Base-by-base conservation (phyloP, 2,329 filamentous ascomycete genomes). In the Microdochium trichocladiopsis region DNA sequence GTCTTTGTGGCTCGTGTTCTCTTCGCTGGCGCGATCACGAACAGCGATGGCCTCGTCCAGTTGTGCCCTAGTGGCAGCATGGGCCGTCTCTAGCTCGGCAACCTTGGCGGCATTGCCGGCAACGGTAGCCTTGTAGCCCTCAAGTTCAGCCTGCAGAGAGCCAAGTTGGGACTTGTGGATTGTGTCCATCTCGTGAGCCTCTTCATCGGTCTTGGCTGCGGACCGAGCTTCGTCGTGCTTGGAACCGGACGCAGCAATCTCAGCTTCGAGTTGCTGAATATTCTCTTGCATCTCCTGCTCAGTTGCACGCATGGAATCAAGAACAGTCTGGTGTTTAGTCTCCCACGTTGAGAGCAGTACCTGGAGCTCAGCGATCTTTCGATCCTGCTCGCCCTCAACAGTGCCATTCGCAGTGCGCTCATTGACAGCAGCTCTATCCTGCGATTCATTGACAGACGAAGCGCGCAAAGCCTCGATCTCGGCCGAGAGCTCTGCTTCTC, bases 111-210 rank as follows among this genome's bases (percentile, higher is more conserved):
- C 75, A 60, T 92, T 89, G 58, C 74, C 78, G 56, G 80, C 78
- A 60, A 95, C 86, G 36, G 88, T 81, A 3, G 78, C 72, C 70
- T 88, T 92, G 71, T 95, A 91, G 63, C 90, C 84, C 50, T 92
- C 84, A 51, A 96, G 86, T 64, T 95, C 86, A 54, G 72, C 77
- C 56, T 88, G 87, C 43, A 96, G 70, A 47, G 75, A 75, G 33
- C 75, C 72, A 31, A 88, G 72, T 48, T 85, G 71, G 33, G 79
- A 75, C 53, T 85, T 72, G 55, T 89, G 83, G 63, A 79, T 77
- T 41, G 68, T 67, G 33, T 78, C 70, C 2, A 68, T 72, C 54
- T 82, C 78, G 51, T 68, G 69, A 25, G 77, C 71, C 23, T 80
- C 66, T 2, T 72, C 69, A 6, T 69, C 69, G 14, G 67, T 69